A percentile compares a stretch with the other conserved stretches of the same genome.
Evolutionary conservation across 305 asterid species (phyloP).

Genomic region (Solanum hybrid): DNA sequence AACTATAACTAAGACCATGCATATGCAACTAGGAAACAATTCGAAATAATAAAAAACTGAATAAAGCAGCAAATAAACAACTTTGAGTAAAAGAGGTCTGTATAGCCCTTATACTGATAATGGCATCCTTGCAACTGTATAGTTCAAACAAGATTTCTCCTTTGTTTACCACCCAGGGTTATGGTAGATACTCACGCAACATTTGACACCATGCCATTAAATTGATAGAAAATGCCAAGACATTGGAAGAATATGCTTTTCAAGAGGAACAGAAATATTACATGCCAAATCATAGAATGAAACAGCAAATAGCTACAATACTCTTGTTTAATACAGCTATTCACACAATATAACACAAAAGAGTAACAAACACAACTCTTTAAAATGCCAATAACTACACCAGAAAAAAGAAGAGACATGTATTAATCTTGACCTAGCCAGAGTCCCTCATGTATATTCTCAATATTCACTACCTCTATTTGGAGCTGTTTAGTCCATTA

Average conservation of each 20-base stretch:
- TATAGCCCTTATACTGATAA: background rate
- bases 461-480: background rate
- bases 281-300: background rate
- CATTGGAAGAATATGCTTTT: background rate
- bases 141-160: background rate
- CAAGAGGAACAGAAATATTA: background rate
- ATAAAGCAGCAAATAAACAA: background rate
- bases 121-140: background rate
- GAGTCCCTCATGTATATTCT: background rate
- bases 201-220: background rate
- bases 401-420: background rate
- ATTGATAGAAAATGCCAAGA: background rate
- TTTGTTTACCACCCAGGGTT: background rate
- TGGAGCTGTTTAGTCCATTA: background rate
- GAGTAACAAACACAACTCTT: background rate
- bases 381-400: background rate
- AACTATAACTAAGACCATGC: background rate
- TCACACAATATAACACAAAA: background rate
- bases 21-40: background rate
- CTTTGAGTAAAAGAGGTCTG: background rate
- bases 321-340: background rate
- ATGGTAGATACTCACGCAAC: background rate
- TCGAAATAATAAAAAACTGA: background rate
- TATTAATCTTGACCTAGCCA: background rate
- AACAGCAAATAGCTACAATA: background rate